Conservation (phyloP, 345 rosid genomes). For the Mangifera indica region DNA sequence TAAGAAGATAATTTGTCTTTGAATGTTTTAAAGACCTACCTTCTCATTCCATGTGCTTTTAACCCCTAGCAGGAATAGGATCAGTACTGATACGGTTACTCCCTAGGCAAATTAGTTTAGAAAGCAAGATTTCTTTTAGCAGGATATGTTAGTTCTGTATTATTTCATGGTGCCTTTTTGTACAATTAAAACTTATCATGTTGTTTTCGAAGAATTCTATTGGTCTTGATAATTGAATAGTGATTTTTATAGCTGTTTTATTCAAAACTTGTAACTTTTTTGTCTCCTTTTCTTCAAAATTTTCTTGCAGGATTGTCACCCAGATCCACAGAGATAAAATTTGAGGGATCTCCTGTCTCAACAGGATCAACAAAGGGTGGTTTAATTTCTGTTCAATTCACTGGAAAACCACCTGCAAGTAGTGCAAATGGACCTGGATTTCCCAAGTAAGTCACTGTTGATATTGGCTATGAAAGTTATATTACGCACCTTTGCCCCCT, state of each 20-base stretch:
- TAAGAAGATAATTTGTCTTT: too few relatives aligned
- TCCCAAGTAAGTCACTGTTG: constrained; percentile 40
- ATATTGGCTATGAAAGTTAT: not conserved
- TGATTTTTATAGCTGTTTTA: not conserved
- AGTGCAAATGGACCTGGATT: constrained; percentile 36
- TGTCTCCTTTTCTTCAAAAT: not conserved
- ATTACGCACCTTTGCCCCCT: not conserved
- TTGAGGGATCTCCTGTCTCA: constrained; percentile 46
- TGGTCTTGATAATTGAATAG: not conserved
- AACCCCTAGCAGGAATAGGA: not conserved
- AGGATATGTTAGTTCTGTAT: not conserved
- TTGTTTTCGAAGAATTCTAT: not conserved
- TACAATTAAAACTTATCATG: not conserved
- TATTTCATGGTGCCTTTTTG: not conserved
- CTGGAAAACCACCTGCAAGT: constrained; percentile 46
- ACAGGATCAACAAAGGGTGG: constrained; percentile 38
- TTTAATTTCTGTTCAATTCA: constrained; percentile 58
- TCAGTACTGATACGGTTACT: not conserved
- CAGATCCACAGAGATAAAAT: constrained; percentile 29
- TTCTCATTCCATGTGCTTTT: not conserved
- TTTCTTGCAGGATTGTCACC: constrained; percentile 64
- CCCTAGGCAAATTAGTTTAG: not conserved
- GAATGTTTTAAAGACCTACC: too few relatives aligned
- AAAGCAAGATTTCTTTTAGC: not conserved
- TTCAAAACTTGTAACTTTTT: not conserved